These are phyloP conservation scores for Coffea eugenioides DNA, from an alignment of 257 asterid species.

Conservation along the genomic window DNA sequence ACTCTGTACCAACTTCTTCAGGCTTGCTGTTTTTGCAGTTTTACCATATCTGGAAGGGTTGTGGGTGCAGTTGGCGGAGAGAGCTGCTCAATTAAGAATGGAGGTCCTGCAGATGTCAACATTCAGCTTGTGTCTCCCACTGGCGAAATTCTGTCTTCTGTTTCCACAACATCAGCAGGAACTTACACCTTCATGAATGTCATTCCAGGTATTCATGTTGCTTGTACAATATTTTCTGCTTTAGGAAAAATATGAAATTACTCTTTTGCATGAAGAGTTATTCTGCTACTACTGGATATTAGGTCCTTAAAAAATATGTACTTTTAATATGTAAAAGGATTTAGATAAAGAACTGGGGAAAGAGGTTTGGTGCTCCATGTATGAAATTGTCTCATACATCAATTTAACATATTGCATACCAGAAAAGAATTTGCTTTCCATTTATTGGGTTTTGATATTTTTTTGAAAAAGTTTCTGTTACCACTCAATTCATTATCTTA, in stretches of 20 bases:
- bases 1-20: constrained; percentile 19
- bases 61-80: constrained; percentile 85
- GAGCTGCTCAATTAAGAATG: constrained; percentile 60
- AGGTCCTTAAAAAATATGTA: background rate
- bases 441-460: background rate
- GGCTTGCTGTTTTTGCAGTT: constrained; percentile 47
- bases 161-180: constrained; percentile 70
- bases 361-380: background rate
- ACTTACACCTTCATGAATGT: constrained; percentile 65
- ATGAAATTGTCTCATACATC: background rate
- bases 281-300: background rate
- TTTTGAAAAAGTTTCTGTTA: background rate
- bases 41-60: constrained; percentile 72
- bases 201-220: constrained; percentile 53
- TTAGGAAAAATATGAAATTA: background rate
- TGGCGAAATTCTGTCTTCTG: constrained; percentile 72
- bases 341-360: background rate
- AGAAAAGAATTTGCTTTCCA: background rate
- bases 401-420: background rate
- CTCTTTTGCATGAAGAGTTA: background rate
- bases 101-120: constrained; percentile 82
- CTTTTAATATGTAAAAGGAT: background rate
- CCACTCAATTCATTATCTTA: constrained; percentile 1
- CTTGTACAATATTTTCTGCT: background rate
- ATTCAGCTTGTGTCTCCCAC: constrained; percentile 69